These are phyloP conservation scores for Symbiodinium pilosum DNA, from an alignment of 73 alveolate species.

Conservation along the genomic window DNA sequence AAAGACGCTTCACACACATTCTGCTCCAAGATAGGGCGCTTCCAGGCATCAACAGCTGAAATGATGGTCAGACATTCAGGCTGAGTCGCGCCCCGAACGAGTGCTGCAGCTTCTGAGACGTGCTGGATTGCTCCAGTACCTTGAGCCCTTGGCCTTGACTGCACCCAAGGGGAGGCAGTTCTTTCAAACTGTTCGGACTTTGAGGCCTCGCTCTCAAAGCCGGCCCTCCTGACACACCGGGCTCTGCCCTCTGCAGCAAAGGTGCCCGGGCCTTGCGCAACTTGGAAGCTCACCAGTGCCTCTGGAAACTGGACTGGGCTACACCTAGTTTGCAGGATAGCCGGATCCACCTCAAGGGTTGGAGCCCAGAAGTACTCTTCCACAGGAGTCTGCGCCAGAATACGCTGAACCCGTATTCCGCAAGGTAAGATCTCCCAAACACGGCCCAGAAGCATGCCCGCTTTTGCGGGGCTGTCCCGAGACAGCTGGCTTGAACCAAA, in stretches of 20 bases:
- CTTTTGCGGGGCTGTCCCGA: not conserved
- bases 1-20: not conserved
- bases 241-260: not conserved
- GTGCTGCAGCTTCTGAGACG: too few relatives aligned
- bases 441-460: conserved; percentile 13
- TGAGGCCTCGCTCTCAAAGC: too few relatives aligned
- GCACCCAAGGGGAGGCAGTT: too few relatives aligned
- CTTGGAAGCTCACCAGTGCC: not conserved
- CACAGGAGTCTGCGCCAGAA: not conserved
- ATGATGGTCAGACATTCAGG: not conserved
- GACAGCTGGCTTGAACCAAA: too few relatives aligned
- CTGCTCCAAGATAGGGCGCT: not conserved
- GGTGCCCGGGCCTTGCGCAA: not conserved
- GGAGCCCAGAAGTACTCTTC: not conserved
- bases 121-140: too few relatives aligned
- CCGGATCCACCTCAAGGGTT: not conserved
- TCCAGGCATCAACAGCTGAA: not conserved
- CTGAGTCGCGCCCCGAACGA: too few relatives aligned
- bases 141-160: too few relatives aligned
- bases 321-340: not conserved
- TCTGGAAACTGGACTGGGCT: not conserved
- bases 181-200: too few relatives aligned
- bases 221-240: not conserved
- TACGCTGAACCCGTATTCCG: not conserved
- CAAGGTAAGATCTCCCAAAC: conserved; percentile 6